Evolutionary conservation across 1,139 yeast genomes (phyloP).

Genomic region (Scheffersomyces segobiensis): DNA sequence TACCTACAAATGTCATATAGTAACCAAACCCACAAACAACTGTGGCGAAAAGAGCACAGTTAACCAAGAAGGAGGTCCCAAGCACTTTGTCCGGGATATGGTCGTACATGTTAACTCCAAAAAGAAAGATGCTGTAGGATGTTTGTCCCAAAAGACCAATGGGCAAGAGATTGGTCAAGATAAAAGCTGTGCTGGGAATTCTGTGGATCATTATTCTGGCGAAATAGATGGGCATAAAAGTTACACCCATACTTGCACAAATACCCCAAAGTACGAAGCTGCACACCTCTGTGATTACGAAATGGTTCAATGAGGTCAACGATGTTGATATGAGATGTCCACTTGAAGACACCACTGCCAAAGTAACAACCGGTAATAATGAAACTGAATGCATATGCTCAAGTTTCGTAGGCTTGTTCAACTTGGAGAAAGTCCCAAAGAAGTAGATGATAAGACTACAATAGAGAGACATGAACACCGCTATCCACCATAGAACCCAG

Average conservation of each 20-base stretch:
- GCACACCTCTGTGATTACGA: slow-evolving; percentile 54
- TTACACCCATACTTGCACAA: slow-evolving; percentile 62
- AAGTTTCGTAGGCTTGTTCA: slow-evolving; percentile 18
- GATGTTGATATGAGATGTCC: slow-evolving; percentile 55
- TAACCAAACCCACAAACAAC: slow-evolving; percentile 41
- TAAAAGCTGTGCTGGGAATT: slow-evolving; percentile 49
- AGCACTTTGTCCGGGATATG: slow-evolving; percentile 9
- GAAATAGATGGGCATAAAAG: slow-evolving; percentile 54
- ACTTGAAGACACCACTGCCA: slow-evolving; percentile 70
- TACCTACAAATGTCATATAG: slow-evolving; percentile 60
- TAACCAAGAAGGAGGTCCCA: not conserved
- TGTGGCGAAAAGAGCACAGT: not conserved
- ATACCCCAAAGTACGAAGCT: slow-evolving; percentile 65
- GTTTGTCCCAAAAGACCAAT: slow-evolving; percentile 79
- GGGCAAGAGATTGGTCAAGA: slow-evolving; percentile 59
- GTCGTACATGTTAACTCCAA: slow-evolving; percentile 44
- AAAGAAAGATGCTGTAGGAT: slow-evolving; percentile 60
- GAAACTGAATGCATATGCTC: slow-evolving; percentile 42
- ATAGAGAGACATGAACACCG: slow-evolving; percentile 50
- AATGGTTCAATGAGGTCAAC: slow-evolving; percentile 41
- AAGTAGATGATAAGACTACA: slow-evolving; percentile 58
- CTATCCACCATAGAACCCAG: slow-evolving; percentile 72
- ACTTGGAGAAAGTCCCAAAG: slow-evolving; percentile 40
- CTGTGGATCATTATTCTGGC: slow-evolving; percentile 59
- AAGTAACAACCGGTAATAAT: slow-evolving; percentile 71